Percentiles rank a stretch among this genome's conserved stretches.
phyloP scores from a whole-genome alignment of 208 protist species.

The Crithidia expoeki region DNA sequence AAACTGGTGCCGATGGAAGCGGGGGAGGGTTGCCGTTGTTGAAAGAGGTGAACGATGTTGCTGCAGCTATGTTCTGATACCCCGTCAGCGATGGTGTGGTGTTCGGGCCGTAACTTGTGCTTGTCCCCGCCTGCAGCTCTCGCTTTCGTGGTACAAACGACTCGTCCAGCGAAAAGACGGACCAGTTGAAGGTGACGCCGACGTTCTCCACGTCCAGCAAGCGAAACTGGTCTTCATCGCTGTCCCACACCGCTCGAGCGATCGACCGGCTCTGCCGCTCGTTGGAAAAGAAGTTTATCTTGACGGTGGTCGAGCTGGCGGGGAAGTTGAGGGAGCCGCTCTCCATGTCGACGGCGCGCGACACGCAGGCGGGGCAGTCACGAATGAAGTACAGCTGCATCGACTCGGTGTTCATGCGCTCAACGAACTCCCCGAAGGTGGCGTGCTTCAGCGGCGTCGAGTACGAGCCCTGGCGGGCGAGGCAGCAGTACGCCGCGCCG shows the following conservation, averaged over 20 bases:
- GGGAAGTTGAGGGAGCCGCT: constrained; percentile 75
- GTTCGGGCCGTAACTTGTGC: too few species aligned
- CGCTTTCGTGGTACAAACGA: constrained; percentile 37
- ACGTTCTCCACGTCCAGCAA: constrained; percentile 85
- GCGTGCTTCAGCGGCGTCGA: constrained; percentile 81
- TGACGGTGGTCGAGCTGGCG: constrained; percentile 66
- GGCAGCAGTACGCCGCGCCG: constrained; percentile 84
- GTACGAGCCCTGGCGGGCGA: constrained; percentile 75
- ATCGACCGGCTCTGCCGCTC: constrained; percentile 77
- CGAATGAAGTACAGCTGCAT: constrained; percentile 90
- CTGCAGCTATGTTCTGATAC: too few species aligned
- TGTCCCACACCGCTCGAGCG: constrained; percentile 83
- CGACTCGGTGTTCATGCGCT: constrained; percentile 85
- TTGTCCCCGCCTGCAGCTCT: constrained; percentile 14
- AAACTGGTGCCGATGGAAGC: neutral
- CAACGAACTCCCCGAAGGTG: constrained; percentile 82
- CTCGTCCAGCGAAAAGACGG: constrained; percentile 87
- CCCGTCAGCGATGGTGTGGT: too few species aligned
- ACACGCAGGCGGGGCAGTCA: constrained; percentile 81
- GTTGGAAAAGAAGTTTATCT: constrained; percentile 87
- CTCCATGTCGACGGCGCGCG: constrained; percentile 79
- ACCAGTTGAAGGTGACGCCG: constrained; percentile 83
- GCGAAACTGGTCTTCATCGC: constrained; percentile 69
- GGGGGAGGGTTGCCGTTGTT: neutral
- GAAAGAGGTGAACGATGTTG: too few species aligned